These are phyloP conservation scores for Colletotrichum sansevieriae DNA, from an alignment of 2,329 filamentous ascomycete genomes.

Conservation along the genomic window DNA sequence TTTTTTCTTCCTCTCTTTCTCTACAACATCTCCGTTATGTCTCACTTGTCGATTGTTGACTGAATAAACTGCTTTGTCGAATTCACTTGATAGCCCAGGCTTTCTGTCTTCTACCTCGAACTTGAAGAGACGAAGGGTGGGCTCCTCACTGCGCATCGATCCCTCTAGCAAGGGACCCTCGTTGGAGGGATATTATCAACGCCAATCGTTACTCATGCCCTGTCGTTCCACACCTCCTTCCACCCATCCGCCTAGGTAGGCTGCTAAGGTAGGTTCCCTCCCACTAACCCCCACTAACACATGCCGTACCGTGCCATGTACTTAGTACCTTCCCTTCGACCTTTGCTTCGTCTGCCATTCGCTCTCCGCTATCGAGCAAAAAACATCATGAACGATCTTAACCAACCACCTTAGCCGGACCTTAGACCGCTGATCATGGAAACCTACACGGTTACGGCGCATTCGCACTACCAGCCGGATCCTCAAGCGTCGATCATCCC, in stretches of 20 bases:
- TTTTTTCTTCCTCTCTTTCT: not conserved
- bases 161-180: conserved; percentile 20
- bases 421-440: not conserved
- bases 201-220: conserved; percentile 20
- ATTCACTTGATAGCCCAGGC: not conserved
- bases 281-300: not conserved
- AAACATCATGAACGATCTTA: not conserved
- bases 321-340: no score
- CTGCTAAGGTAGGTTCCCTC: not conserved
- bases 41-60: not conserved
- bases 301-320: not conserved
- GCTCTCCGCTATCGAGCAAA: not conserved
- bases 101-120: not conserved
- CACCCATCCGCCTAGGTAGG: not conserved
- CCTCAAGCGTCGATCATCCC: conserved; percentile 23
- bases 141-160: conserved; percentile 7
- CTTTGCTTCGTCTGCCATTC: not conserved
- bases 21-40: not conserved
- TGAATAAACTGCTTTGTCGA: not conserved
- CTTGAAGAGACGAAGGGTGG: not conserved
- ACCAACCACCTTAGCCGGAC: not conserved
- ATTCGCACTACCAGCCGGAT: conserved; percentile 15
- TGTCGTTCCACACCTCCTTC: conserved; percentile 15
- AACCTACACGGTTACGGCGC: not conserved
- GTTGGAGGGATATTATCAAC: conserved; percentile 30